phyloP scores from a whole-genome alignment of 1,284 basidiomycete genomes.

The Sporisorium sorghi region DNA sequence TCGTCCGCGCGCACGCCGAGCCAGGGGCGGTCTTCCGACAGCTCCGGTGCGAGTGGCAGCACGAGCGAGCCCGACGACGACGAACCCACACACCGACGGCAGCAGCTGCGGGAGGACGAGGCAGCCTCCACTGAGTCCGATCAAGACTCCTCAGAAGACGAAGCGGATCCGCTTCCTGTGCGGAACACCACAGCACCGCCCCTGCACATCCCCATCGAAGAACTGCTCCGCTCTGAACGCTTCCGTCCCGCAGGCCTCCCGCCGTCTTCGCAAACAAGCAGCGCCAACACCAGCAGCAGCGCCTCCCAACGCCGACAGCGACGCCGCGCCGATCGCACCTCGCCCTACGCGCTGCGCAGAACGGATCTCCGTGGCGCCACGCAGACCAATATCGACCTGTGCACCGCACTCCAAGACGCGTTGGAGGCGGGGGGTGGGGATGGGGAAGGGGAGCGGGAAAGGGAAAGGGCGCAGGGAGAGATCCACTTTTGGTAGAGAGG shows the following conservation, averaged over 20 bases:
- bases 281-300: constrained; percentile 10
- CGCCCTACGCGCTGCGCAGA: constrained; percentile 7
- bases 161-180: neutral
- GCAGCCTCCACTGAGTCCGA: no score
- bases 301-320: no score
- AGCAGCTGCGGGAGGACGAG: constrained; percentile 2
- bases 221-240: constrained; percentile 31
- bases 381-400: constrained; percentile 25
- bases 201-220: constrained; percentile 51
- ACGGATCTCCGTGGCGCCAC: constrained; percentile 41
- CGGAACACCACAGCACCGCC: constrained; percentile 27
- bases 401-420: constrained; percentile 17
- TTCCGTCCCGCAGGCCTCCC: constrained; percentile 22
- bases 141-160: constrained; percentile 3
- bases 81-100: neutral
- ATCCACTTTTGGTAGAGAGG: no score
- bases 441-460: no score
- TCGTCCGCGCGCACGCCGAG: constrained; percentile 19
- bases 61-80: constrained; percentile 9
- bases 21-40: constrained; percentile 12
- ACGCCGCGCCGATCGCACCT: no score
- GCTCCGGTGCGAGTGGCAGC: neutral
- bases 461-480: no score
- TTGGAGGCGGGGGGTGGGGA: no score
- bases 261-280: no score